Evolutionary conservation across 768 basidiomycete genomes (phyloP), one percentile per base, ranked within the genome.

Genomic region (Xerocomellus dryophilus): DNA sequence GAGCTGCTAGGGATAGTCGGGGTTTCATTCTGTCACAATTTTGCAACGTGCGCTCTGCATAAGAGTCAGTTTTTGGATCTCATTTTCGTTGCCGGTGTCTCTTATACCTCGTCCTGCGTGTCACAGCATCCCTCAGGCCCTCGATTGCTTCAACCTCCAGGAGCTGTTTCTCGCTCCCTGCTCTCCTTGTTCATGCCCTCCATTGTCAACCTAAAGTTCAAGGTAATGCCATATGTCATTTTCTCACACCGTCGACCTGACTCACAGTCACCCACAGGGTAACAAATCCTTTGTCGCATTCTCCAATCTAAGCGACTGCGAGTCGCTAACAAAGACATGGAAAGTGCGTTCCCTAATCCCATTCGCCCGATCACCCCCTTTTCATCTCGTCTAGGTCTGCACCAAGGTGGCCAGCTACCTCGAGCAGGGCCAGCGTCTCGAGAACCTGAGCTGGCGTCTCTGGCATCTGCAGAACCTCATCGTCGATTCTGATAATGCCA

Each of bases 201-300:
- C 76, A 88, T 88, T 73, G 82, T 86, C 76, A 88, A 88, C 72
- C 84, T 88, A 81, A 88, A 88, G 82, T 88, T 87, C 83, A 88
- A 88, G 78, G 88, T 81, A 46, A 7, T 0, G 59, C 53, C 1
- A 7, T 23, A 9, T 3, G 2, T n/a, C 31, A 14, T 15, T 39
- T 21, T 21, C 54, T 15, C 43, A 7, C 42, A 14, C 47, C 35
- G 2, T 8, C 18, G 5, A n/a, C 56, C 34, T 32, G 42, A 60
- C 51, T 59, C 51, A 54, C 42, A 10, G 10, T 42, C n/a, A 50
- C 53, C 57, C 53, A 51, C 66, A 80, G 91, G 90, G 91, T 74
- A 93, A 93, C 83, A 93, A 93, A 78, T 93, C 91, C 70, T 93
- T 93, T 71, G 88, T 93, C 72, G 90, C 91, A 57, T 93, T 93